Evolutionary conservation across 1,284 basidiomycete species (phyloP).

Genomic region (Porodaedalea pini): DNA sequence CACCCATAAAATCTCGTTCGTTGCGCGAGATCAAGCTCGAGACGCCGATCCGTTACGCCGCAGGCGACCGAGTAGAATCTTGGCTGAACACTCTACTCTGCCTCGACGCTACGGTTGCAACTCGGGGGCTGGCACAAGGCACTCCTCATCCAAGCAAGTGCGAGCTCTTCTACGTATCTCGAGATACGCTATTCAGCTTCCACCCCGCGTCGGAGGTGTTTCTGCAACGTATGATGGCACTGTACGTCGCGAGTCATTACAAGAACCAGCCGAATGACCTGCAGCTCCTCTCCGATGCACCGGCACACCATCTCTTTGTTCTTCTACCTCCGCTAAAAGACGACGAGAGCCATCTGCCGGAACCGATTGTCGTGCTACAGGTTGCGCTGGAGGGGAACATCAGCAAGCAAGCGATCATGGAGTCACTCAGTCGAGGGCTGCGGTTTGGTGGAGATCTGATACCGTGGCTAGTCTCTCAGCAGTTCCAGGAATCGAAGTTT

Average conservation of each 20-base stretch:
- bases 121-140: constrained; percentile 64
- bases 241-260: constrained; percentile 97
- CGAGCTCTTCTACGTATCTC: constrained; percentile 92
- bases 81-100: constrained; percentile 94
- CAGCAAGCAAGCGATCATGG: constrained; percentile 82
- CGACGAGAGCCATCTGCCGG: constrained; percentile 82
- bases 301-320: constrained; percentile 95
- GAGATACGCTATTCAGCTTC: constrained; percentile 96
- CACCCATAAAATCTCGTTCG: constrained; percentile 67
- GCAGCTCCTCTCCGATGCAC: constrained; percentile 94
- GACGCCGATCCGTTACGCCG: constrained; percentile 90
- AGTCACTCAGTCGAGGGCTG: constrained; percentile 76
- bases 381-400: constrained; percentile 97
- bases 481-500: constrained; percentile 97
- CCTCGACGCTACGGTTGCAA: constrained; percentile 82
- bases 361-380: constrained; percentile 93
- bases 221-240: constrained; percentile 96
- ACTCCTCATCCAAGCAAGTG: constrained; percentile 93
- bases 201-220: constrained; percentile 97
- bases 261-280: constrained; percentile 99
- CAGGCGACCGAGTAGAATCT: constrained; percentile 87
- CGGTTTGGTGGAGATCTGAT: constrained; percentile 95
- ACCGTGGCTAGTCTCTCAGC: constrained; percentile 94
- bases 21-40: constrained; percentile 94
- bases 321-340: constrained; percentile 88